Percentiles rank a stretch among this genome's conserved stretches.
phyloP scores from a whole-genome alignment of 164 flowering plant species.

The Macadamia integrifolia region DNA sequence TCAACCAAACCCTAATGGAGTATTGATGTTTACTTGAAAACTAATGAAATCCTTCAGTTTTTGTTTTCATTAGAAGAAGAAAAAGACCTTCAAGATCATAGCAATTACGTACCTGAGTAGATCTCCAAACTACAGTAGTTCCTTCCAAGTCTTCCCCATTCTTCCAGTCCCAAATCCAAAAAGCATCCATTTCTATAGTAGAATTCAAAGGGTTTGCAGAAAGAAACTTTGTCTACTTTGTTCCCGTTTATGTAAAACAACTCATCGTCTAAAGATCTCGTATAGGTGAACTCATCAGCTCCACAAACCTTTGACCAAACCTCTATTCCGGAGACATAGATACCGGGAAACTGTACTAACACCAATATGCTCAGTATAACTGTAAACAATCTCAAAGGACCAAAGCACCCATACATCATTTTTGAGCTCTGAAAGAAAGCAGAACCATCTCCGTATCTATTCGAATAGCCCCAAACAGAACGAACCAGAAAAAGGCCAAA shows the following conservation, averaged over 20 bases:
- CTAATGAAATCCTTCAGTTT: background rate
- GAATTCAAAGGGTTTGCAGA: conserved; percentile 36
- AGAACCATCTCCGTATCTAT: conserved; percentile 6
- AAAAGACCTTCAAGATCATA: background rate
- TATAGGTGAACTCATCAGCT: conserved; percentile 23
- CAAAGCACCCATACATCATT: conserved; percentile 3
- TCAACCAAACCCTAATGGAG: background rate
- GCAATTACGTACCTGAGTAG: conserved; percentile 25
- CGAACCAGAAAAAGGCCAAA: background rate
- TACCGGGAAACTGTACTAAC: conserved; percentile 21
- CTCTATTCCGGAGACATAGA: conserved; percentile 24
- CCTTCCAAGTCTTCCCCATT: conserved; percentile 14
- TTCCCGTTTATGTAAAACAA: conserved; percentile 41
- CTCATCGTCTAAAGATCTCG: conserved; percentile 21
- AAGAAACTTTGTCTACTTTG: conserved; percentile 30
- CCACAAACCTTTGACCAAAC: conserved; percentile 29
- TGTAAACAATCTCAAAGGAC: conserved; percentile 21
- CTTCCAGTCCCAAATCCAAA: conserved; percentile 13
- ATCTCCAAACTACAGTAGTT: conserved; percentile 25
- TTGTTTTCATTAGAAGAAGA: no score
- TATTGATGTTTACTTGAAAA: background rate
- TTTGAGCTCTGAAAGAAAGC: conserved; percentile 1
- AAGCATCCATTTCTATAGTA: conserved; percentile 24
- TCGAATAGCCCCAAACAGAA: background rate
- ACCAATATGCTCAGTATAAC: conserved; percentile 23